Base-by-base conservation (phyloP, 169 alveolate species). In the Pseudocohnilembus persalinus region DNA sequence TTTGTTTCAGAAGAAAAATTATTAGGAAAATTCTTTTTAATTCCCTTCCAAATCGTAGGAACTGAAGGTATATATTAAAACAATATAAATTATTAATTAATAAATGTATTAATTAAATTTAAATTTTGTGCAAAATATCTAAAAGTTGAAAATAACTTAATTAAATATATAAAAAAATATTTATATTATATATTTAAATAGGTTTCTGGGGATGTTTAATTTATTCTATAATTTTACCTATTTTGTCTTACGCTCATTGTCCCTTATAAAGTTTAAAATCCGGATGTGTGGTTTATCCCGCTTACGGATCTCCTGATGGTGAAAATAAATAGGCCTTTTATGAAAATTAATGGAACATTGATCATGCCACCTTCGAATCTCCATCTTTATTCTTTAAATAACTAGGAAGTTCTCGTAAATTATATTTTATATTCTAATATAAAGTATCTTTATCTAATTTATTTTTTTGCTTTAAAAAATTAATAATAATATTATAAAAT, bases 21-120 rank as follows among this genome's bases (percentile, higher is more conserved):
- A 35, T 87, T 92, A 76, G 88, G 88, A 77, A 83, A 84, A 32
- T 92, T 77, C 81, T 88, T 77, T 73, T 77, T 83, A 26, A 92
- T 88, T 74, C 93, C 95, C 29, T 92, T 92, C 82, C 87, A 89
- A 85, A 91, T 91, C 0, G 93, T 89, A 4, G 95, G 95, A 16
- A 75, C 87, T 32, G 95, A 92, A 88, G 95, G 95, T 49, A 49
- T 49, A 49, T 49, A 49, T 11, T 11, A 49, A 49, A 49, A 20
- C 4, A 49, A 11, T 4, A 20, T 11, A 49, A 11, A 49, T 49
- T 49, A 11, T 49, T 49, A 11, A 49, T 11, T 49, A 11, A 49
- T 49, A 49, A 49, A 49, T 49, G n/a, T n/a, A n/a, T n/a, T n/a
- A n/a, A n/a, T n/a, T n/a, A n/a, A n/a, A n/a, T n/a, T n/a, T n/a